Evolutionary conservation across 2,329 filamentous ascomycete species (phyloP), one percentile per base, ranked within the genome.

Genomic region (Domatiomyces catenatus): DNA sequence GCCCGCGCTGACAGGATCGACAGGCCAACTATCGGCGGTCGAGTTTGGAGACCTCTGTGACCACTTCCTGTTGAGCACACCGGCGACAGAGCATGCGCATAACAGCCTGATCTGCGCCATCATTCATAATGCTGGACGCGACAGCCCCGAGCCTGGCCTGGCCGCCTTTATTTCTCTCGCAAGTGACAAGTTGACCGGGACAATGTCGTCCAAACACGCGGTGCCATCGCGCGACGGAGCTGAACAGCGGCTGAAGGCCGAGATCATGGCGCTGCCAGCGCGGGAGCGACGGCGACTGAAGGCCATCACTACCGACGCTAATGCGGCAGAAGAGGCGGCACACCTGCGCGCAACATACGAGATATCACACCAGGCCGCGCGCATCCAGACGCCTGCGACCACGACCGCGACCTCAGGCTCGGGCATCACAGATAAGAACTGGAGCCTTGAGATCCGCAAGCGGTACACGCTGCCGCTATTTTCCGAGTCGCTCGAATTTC

Each of bases 401-500:
- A 75, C 81, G 24, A 81, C 80, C 61, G 49, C 45, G 15, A 42
- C 49, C 5, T 52, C 54, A 2, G 82, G 83, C 20, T 82, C 80
- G 24, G 83, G 83, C 18, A 74, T 90, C 45, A 88, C 86, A 58
- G 87, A 90, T 73, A 93, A 75, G 36, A 79, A 81, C 59, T 81
- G 77, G 75, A 79, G 82, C 54, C 68, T 80, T 47, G 79, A 82
- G 62, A 80, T 81, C 54, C 71, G 77, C 54, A 78, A 81, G 67
- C 75, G 78, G 56, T 83, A 81, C 63, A 73, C 75, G 18, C 75
- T 78, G 55, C 75, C 77, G 22, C 69, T 83, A 48, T 77, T 75
- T 54, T 69, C 69, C 44, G 79, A 82, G 63, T 78, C 76, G 2
- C 72, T 76, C 55, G 79, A 82, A 61, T 81, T 83, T 52, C 79